Percentiles rank a stretch among this genome's conserved stretches.
phyloP scores from a whole-genome alignment of 495 filamentous ascomycete genomes.

The Xylaria intraflava region DNA sequence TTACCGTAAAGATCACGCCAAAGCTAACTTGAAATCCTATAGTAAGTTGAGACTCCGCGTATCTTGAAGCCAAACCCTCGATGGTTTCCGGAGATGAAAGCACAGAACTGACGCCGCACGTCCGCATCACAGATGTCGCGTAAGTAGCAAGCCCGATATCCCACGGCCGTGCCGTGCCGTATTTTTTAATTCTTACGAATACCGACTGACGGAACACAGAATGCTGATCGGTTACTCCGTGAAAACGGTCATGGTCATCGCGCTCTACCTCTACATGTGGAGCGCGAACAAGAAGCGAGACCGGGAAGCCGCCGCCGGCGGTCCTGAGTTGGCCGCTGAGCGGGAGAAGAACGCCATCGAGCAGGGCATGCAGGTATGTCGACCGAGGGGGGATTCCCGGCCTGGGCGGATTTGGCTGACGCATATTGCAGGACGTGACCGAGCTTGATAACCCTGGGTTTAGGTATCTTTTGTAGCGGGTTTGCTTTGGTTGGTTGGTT shows the following conservation, averaged over 20 bases:
- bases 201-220: constrained; percentile 2
- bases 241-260: constrained; percentile 41
- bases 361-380: constrained; percentile 41
- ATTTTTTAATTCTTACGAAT: not conserved
- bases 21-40: not conserved
- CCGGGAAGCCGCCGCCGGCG: constrained; percentile 31
- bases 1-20: not conserved
- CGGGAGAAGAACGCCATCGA: constrained; percentile 45
- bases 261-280: constrained; percentile 49
- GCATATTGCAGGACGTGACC: constrained; percentile 36
- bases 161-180: not conserved
- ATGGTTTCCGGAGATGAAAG: not conserved
- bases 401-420: not conserved
- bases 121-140: constrained; percentile 33
- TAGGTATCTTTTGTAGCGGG: constrained; percentile 40
- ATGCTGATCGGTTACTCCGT: constrained; percentile 49
- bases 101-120: not conserved
- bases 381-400: too few relatives aligned
- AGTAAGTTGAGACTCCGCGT: constrained; percentile 2
- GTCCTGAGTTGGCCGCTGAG: constrained; percentile 19
- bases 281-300: constrained; percentile 48
- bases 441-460: constrained; percentile 53
- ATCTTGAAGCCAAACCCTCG: not conserved
- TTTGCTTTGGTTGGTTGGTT: not conserved
- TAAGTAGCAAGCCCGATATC: constrained; percentile 8